Evolutionary conservation across 768 basidiomycete genomes (phyloP).

Genomic region (Podaxis sp.): DNA sequence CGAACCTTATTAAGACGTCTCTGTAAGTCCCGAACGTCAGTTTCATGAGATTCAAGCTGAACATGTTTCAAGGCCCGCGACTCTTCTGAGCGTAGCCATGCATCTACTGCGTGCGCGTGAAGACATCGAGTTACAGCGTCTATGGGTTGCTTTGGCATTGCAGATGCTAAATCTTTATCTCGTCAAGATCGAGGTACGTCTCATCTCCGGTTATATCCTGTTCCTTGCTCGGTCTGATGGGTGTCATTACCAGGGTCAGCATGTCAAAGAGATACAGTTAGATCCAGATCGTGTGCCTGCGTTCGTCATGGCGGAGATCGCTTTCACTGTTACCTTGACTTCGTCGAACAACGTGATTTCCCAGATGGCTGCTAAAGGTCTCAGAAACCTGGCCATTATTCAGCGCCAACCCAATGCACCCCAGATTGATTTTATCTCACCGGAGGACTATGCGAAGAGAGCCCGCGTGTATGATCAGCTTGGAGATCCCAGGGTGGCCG

Average conservation of each 20-base stretch:
- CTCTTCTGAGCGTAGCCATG: slow-evolving; percentile 46
- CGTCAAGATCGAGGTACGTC: slow-evolving; percentile 41
- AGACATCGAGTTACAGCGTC: slow-evolving; percentile 57
- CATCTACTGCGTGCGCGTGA: slow-evolving; percentile 56
- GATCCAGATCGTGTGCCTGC: slow-evolving; percentile 53
- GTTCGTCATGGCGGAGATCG: slow-evolving; percentile 67
- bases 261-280: slow-evolving; percentile 46
- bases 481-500: slow-evolving; percentile 66
- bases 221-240: background rate
- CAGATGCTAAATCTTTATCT: slow-evolving; percentile 56
- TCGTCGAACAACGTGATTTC: slow-evolving; percentile 67
- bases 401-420: slow-evolving; percentile 62
- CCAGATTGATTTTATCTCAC: slow-evolving; percentile 40
- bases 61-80: slow-evolving; percentile 30
- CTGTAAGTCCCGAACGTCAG: slow-evolving; percentile 32
- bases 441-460: slow-evolving; percentile 63
- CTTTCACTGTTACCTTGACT: slow-evolving; percentile 66
- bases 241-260: slow-evolving; percentile 27
- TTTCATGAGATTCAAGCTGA: background rate
- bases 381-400: slow-evolving; percentile 63
- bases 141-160: slow-evolving; percentile 65
- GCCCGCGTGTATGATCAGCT: slow-evolving; percentile 75
- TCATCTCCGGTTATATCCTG: background rate
- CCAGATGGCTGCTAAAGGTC: slow-evolving; percentile 59
- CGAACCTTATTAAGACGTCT: slow-evolving; percentile 40